Evolutionary conservation across 352 stramenopile genomes (phyloP).

Genomic region (Phytophthora meadii): DNA sequence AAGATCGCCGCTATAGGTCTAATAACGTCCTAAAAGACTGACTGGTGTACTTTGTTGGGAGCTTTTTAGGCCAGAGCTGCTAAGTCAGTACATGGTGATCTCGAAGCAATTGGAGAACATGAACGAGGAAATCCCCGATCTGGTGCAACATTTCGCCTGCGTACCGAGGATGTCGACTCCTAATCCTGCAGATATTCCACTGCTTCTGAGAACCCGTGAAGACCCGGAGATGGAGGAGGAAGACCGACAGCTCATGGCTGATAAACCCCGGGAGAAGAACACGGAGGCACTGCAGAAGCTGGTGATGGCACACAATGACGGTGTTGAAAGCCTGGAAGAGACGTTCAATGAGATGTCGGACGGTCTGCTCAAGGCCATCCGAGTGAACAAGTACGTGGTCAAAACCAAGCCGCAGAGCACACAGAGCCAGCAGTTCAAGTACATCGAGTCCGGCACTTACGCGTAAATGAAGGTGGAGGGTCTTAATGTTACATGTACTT

Average conservation of each 20-base stretch:
- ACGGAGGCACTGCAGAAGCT: constrained; percentile 73
- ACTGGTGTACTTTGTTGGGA: too few species aligned
- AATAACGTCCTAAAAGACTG: too few species aligned
- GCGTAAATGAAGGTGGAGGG: constrained; percentile 29
- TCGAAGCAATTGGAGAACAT: constrained; percentile 91
- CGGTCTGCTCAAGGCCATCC: constrained; percentile 81
- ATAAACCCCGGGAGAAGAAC: constrained; percentile 73
- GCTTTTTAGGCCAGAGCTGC: constrained; percentile 65
- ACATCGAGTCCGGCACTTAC: constrained; percentile 85
- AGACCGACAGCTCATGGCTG: constrained; percentile 74
- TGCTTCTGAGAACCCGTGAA: constrained; percentile 81
- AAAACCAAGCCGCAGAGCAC: constrained; percentile 82
- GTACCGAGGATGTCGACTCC: constrained; percentile 85
- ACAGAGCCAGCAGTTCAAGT: constrained; percentile 85
- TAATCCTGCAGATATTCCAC: constrained; percentile 77
- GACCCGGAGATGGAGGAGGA: constrained; percentile 88
- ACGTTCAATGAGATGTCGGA: constrained; percentile 88
- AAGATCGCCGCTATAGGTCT: not conserved
- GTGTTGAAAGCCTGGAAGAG: constrained; percentile 81
- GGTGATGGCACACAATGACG: constrained; percentile 71
- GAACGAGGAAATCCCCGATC: constrained; percentile 87
- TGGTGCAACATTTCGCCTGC: constrained; percentile 87
- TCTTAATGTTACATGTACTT: constrained; percentile 38
- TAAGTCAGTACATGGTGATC: constrained; percentile 89
- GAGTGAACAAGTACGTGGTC: constrained; percentile 87